Evolutionary conservation across 2,329 filamentous ascomycete genomes (phyloP).

Genomic region (Aspergillus clavatus): DNA sequence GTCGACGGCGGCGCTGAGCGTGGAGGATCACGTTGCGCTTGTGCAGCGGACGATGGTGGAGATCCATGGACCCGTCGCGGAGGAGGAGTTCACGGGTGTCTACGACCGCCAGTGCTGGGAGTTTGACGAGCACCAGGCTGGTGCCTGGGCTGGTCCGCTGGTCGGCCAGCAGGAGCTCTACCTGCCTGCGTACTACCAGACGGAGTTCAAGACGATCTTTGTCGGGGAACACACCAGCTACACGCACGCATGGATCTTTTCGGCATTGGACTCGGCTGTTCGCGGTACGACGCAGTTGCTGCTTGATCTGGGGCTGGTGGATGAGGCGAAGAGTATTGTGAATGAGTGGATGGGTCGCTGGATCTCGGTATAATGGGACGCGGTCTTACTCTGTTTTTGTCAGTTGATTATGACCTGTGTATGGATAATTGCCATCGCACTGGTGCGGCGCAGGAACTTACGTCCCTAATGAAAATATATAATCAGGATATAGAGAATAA

Average conservation of each 20-base stretch:
- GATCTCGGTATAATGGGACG: constrained; percentile 46
- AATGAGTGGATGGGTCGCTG: constrained; percentile 66
- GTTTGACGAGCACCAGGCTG: constrained; percentile 56
- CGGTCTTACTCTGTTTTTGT: too few relatives aligned
- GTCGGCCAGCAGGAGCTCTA: constrained; percentile 65
- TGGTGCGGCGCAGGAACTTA: too few relatives aligned
- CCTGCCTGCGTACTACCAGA: constrained; percentile 67
- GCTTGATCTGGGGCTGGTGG: constrained; percentile 59
- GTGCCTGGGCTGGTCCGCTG: constrained; percentile 57
- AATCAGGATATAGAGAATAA: too few relatives aligned
- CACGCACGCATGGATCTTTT: constrained; percentile 56
- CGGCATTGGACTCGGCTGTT: constrained; percentile 63
- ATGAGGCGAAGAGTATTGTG: constrained; percentile 62
- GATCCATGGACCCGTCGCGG: constrained; percentile 58
- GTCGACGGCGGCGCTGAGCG: constrained; percentile 19
- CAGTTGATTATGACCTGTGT: too few relatives aligned
- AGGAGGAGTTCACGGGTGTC: constrained; percentile 60
- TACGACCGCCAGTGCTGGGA: constrained; percentile 64
- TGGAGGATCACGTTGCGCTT: constrained; percentile 53
- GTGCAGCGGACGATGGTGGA: constrained; percentile 63
- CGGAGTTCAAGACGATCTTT: constrained; percentile 64
- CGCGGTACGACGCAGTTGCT: constrained; percentile 61
- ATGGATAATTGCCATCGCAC: too few relatives aligned
- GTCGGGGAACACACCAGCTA: constrained; percentile 65
- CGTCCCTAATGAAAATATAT: too few relatives aligned